A percentile compares a stretch with the other conserved stretches of the same genome.
Conservation (phyloP, 2,329 filamentous ascomycete genomes). For the Drechslerella dactyloides region DNA sequence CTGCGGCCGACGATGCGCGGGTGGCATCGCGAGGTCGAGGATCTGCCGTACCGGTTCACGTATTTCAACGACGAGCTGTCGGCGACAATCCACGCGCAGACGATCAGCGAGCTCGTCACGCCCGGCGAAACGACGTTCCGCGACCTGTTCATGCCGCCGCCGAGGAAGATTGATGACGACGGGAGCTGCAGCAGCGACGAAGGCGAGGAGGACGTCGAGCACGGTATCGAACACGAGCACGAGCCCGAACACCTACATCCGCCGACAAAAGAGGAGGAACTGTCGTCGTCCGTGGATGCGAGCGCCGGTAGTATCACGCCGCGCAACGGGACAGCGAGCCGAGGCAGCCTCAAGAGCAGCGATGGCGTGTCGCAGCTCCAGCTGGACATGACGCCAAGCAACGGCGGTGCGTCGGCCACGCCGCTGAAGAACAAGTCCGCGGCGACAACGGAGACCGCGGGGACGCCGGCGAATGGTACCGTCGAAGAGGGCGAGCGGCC, state of each 20-base stretch:
- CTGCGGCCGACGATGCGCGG: conserved; percentile 72
- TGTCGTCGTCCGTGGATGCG: too few species aligned
- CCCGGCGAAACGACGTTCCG: conserved; percentile 76
- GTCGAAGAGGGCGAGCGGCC: conserved; percentile 54
- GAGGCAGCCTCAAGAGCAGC: not conserved
- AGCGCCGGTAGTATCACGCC: not conserved
- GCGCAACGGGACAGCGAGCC: not conserved
- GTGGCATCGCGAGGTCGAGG: conserved; percentile 88
- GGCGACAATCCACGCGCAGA: conserved; percentile 90
- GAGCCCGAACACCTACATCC: not conserved
- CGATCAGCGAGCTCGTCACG: conserved; percentile 89
- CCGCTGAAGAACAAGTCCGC: conserved; percentile 22
- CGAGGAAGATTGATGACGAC: conserved; percentile 56
- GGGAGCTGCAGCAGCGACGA: conserved; percentile 15
- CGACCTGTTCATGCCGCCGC: conserved; percentile 90
- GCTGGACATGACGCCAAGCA: not conserved
- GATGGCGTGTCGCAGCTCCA: not conserved
- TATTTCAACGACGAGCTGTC: conserved; percentile 98
- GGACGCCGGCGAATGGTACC: not conserved
- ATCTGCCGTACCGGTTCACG: conserved; percentile 91
- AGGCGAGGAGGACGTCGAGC: conserved; percentile 24
- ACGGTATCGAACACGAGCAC: too few species aligned
- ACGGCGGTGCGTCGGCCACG: not conserved
- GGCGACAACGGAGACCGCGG: not conserved
- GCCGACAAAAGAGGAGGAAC: too few species aligned